These are phyloP conservation scores for Phytophthora foliorum DNA, from an alignment of 352 stramenopile species.

Conservation along the genomic window DNA sequence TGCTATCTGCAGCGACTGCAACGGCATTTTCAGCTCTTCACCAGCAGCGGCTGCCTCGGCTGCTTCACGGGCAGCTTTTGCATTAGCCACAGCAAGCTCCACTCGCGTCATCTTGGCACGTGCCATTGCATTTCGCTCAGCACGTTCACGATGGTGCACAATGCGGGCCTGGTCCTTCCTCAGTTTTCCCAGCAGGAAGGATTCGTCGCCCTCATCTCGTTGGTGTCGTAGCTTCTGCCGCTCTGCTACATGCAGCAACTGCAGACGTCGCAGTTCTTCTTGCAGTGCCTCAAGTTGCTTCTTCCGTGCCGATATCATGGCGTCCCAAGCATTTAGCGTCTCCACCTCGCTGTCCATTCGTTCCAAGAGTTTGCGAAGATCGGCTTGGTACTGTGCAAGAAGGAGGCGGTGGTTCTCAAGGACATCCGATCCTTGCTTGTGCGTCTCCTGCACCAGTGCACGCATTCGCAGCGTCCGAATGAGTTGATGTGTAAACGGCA, in stretches of 20 bases:
- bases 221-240: constrained; percentile 67
- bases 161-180: constrained; percentile 59
- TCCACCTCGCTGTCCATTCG: constrained; percentile 65
- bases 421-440: constrained; percentile 52
- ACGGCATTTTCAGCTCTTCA: constrained; percentile 52
- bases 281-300: constrained; percentile 72
- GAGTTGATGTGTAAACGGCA: constrained; percentile 83
- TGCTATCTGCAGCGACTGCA: constrained; percentile 71
- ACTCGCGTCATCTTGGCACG: constrained; percentile 44
- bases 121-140: constrained; percentile 51
- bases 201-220: constrained; percentile 71
- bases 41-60: constrained; percentile 20
- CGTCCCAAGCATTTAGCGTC: constrained; percentile 70
- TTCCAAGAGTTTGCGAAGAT: constrained; percentile 62
- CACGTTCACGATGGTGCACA: constrained; percentile 55
- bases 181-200: constrained; percentile 70
- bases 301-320: constrained; percentile 65
- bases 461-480: constrained; percentile 58
- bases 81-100: constrained; percentile 33
- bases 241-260: constrained; percentile 72
- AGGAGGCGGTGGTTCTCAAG: constrained; percentile 54
- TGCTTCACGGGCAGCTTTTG: constrained; percentile 28
- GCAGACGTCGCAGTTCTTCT: constrained; percentile 62
- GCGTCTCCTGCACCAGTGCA: constrained; percentile 48
- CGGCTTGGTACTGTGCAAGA: constrained; percentile 64